Evolutionary conservation across 2,329 filamentous ascomycete genomes (phyloP).

Genomic region (Teratosphaeria destructans): DNA sequence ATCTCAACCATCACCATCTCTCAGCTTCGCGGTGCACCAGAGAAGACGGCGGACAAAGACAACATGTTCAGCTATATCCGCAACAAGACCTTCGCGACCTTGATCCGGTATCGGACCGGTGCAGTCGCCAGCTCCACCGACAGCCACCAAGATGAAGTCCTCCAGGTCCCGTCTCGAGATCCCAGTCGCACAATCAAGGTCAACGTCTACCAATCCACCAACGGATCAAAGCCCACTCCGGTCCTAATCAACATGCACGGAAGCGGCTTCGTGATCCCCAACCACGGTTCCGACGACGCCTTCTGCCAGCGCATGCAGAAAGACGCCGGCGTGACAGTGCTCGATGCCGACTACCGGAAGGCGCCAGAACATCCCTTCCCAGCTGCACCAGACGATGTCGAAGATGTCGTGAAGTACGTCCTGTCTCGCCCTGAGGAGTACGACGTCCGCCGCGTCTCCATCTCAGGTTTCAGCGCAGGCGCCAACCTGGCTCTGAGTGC

Average conservation of each 20-base stretch:
- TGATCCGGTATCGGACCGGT: not conserved
- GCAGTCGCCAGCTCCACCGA: not conserved
- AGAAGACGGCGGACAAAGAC: not conserved
- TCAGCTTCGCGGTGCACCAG: not conserved
- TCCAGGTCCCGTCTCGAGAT: conserved; percentile 16
- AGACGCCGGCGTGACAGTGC: conserved; percentile 27
- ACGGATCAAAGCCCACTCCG: conserved; percentile 9
- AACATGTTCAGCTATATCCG: not conserved
- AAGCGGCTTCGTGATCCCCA: conserved; percentile 24
- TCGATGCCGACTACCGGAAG: conserved; percentile 34
- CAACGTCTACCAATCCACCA: conserved; percentile 13
- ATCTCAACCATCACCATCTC: not conserved
- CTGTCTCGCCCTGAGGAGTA: conserved; percentile 22
- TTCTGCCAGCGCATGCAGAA: conserved; percentile 28
- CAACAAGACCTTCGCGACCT: not conserved
- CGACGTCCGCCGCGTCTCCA: conserved; percentile 20
- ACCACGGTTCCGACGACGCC: conserved; percentile 31
- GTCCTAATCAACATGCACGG: conserved; percentile 28
- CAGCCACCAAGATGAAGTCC: conserved; percentile 6
- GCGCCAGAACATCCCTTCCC: conserved; percentile 38
- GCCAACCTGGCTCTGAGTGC: conserved; percentile 29
- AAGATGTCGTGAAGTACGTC: conserved; percentile 35
- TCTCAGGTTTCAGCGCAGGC: conserved; percentile 34
- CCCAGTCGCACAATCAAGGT: conserved; percentile 11
- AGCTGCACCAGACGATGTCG: conserved; percentile 31